A percentile compares a stretch with the other conserved stretches of the same genome.
These are phyloP conservation scores for Ceratobasidium sp. DNA, from an alignment of 1,284 basidiomycete genomes.

Conservation along the genomic window DNA sequence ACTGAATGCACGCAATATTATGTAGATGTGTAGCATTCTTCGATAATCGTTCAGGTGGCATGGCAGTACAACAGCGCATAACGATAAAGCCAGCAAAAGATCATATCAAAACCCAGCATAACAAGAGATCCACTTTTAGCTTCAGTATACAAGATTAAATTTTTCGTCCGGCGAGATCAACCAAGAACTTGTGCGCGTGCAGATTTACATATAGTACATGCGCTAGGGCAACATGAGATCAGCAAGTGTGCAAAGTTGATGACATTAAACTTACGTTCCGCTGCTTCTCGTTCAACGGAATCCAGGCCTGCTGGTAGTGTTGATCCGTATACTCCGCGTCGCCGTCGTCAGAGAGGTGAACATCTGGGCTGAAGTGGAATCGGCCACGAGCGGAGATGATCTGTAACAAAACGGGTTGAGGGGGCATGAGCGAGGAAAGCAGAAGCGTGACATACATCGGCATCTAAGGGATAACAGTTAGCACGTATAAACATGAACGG, in stretches of 20 bases:
- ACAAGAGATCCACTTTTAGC: background rate
- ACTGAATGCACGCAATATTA: constrained; percentile 4
- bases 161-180: background rate
- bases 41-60: background rate
- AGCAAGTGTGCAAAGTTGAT: background rate
- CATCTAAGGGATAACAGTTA: constrained; percentile 8
- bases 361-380: constrained; percentile 31
- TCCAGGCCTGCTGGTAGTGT: constrained; percentile 38
- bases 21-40: background rate
- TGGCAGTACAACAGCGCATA: background rate
- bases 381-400: constrained; percentile 37
- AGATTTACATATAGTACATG: constrained; percentile 37
- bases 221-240: background rate
- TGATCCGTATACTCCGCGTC: constrained; percentile 36
- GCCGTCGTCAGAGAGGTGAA: constrained; percentile 33
- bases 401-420: constrained; percentile 6
- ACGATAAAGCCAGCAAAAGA: background rate
- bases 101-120: background rate
- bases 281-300: constrained; percentile 18
- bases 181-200: background rate
- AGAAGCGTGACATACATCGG: constrained; percentile 1
- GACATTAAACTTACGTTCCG: constrained; percentile 14
- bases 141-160: constrained; percentile 32
- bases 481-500: background rate
- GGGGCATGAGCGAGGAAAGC: too few species aligned